phyloP scores from a whole-genome alignment of 75 land plant species.

The Selaginella tamariscina region DNA sequence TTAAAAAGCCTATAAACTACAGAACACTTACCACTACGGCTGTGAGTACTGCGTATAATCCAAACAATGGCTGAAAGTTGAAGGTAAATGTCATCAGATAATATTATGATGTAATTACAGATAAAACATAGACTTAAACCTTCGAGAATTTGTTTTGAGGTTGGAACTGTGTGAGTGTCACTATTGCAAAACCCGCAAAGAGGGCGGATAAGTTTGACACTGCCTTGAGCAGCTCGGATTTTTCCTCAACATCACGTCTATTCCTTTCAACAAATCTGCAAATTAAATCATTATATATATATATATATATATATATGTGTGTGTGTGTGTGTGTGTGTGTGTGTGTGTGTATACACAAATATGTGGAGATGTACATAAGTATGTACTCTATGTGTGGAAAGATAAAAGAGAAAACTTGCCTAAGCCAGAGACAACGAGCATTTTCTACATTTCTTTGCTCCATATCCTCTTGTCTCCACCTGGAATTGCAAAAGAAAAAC shows the following conservation, averaged over 20 bases:
- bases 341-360: too few relatives aligned
- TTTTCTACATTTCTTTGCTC: background rate
- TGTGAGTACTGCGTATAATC: background rate
- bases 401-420: background rate
- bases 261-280: conserved; percentile 33
- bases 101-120: too few relatives aligned
- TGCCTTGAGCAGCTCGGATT: conserved; percentile 29
- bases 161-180: conserved; percentile 30
- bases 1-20: too few relatives aligned
- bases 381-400: too few relatives aligned
- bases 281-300: background rate
- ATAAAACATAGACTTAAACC: too few relatives aligned
- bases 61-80: background rate
- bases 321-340: too few relatives aligned
- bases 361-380: too few relatives aligned
- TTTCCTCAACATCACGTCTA: conserved; percentile 29
- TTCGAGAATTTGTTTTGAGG: background rate
- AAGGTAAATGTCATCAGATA: too few relatives aligned
- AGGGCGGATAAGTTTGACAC: conserved; percentile 30
- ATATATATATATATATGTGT: too few relatives aligned
- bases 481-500: too few relatives aligned
- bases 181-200: conserved; percentile 34
- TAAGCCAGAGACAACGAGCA: background rate
- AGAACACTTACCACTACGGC: background rate
- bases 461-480: background rate